Evolutionary conservation across 108 stramenopile species (phyloP), one percentile per base, ranked within the genome.

Genomic region (Fragilaria radians): DNA sequence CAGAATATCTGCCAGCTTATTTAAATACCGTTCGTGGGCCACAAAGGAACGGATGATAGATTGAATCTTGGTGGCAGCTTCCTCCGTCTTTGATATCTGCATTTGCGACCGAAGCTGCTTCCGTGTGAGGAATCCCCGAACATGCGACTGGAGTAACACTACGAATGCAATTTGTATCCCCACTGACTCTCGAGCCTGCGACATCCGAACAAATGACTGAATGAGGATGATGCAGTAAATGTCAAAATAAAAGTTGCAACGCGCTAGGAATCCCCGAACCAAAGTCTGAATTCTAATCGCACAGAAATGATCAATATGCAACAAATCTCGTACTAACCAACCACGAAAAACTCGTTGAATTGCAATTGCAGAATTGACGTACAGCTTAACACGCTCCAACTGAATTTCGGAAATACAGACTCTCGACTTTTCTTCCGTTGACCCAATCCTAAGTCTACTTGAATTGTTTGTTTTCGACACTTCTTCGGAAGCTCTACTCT

Each of bases 321-420:
- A 60, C 11, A 63, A 77, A 71, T 88, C 90, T 62, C 90, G 72
- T 18, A 70, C 79, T 79, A 82, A 92, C 83, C 85, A 92, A 5
- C 90, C 86, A 24, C 90, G 84, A 53, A 86, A 92, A 7, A 64
- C 52, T 24, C 74, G 47, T 71, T 88, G 90, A n/a, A 92, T 92
- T 25, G 46, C 64, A 29, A 70, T 77, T 3, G 86, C 86, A 26
- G 89, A 86, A 28, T 75, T 64, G 48, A 72, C 66, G 47, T 74
- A 76, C 23, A 80, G 53, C 46, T 68, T 45, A 24, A 69, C 33
- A 45, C 51, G 47, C 65, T 54, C 45, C 57, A 28, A 60, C 68
- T 69, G 42, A 70, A 58, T 55, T 66, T 60, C 46, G 11, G 36
- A 42, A 42, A 42, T 7, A 14, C 7, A 14, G 14, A 7, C 14